These are phyloP conservation scores for Corchorus olitorius DNA, from an alignment of 345 rosid species.

Conservation along the genomic window DNA sequence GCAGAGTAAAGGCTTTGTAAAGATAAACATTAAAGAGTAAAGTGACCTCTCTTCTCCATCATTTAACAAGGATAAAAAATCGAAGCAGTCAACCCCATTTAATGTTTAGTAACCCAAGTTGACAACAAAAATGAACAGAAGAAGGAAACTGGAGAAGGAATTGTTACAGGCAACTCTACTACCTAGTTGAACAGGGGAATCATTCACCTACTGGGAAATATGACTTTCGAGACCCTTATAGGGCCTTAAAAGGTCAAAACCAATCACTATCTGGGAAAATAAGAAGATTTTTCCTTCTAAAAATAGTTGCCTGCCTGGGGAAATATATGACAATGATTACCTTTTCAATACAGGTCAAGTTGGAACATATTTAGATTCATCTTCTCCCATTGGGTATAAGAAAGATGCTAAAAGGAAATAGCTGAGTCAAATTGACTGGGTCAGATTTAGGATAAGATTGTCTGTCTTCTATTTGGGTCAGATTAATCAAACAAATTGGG, in stretches of 20 bases:
- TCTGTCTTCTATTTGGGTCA: not conserved
- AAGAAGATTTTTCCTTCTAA: not conserved
- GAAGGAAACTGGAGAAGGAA: constrained; percentile 14
- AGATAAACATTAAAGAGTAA: not conserved
- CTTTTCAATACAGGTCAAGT: not conserved
- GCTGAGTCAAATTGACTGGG: not conserved
- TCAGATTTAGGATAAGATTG: not conserved
- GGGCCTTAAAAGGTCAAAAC: not conserved
- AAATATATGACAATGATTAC: not conserved
- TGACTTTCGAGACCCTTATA: not conserved
- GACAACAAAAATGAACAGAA: not conserved
- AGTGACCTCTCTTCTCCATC: constrained; percentile 10
- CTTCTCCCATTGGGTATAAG: not conserved
- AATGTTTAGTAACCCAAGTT: not conserved
- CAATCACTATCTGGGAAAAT: not conserved
- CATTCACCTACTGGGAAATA: constrained; percentile 9
- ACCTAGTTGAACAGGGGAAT: not conserved
- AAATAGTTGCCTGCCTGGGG: not conserved
- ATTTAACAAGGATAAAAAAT: not conserved
- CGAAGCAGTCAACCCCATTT: not conserved
- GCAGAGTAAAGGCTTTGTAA: constrained; percentile 1
- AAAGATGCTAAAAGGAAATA: not conserved
- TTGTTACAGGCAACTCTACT: constrained; percentile 3
- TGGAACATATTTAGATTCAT: not conserved
- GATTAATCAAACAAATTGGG: not conserved